Percentiles rank a stretch among this genome's conserved stretches.
Conservation (phyloP, 768 basidiomycete species). For the Serendipita vermifera region DNA sequence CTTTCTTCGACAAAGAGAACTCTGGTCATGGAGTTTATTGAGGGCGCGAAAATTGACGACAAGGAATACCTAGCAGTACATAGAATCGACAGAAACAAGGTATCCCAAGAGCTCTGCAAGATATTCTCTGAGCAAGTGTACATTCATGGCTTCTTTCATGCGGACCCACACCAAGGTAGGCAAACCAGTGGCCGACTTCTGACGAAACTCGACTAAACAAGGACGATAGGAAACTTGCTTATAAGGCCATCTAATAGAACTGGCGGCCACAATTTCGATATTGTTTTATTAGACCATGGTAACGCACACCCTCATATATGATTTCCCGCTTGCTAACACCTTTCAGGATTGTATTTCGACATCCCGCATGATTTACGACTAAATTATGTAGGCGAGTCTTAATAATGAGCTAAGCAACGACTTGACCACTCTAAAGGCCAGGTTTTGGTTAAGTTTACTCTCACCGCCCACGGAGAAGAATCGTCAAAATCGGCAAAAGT, state of each 20-base stretch:
- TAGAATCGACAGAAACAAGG: slow-evolving; percentile 85
- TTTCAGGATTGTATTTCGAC: slow-evolving; percentile 60
- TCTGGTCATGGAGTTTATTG: slow-evolving; percentile 87
- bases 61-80: slow-evolving; percentile 65
- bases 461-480: slow-evolving; percentile 52
- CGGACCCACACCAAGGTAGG: slow-evolving; percentile 76
- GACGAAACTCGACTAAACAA: neutral
- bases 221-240: slow-evolving; percentile 61
- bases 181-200: neutral
- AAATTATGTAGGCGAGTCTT: slow-evolving; percentile 36
- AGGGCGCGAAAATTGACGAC: slow-evolving; percentile 58
- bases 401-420: neutral
- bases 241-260: slow-evolving; percentile 55
- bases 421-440: too few species aligned
- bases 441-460: slow-evolving; percentile 85
- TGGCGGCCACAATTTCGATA: slow-evolving; percentile 91
- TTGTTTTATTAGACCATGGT: slow-evolving; percentile 85
- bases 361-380: slow-evolving; percentile 65
- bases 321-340: neutral
- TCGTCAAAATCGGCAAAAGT: slow-evolving; percentile 60
- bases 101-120: slow-evolving; percentile 75
- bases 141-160: slow-evolving; percentile 82
- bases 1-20: slow-evolving; percentile 71
- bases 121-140: slow-evolving; percentile 97
- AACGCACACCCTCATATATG: slow-evolving; percentile 16